Evolutionary conservation across 495 filamentous ascomycete species (phyloP), one percentile per base, ranked within the genome.

Genomic region (Corynascus novoguineensis): DNA sequence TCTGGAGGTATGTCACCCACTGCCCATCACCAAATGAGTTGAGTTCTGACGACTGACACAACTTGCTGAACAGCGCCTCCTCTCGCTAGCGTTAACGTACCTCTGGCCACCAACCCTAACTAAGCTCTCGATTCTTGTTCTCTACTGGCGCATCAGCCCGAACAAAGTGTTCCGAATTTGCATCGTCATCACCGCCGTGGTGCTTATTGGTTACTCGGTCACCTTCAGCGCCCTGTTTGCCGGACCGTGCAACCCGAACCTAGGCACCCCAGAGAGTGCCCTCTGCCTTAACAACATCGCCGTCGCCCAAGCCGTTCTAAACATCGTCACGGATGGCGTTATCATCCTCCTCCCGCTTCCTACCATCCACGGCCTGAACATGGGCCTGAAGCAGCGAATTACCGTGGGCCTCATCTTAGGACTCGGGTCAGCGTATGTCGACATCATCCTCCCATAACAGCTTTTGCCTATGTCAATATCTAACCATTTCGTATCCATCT

Each of bases 281-380:
- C 21, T 37, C 4, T 66, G 64, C 40, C 56, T 66, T 25, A 53
- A 58, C 25, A 59, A 63, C 37, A 53, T 66, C 27, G 64, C 64
- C 12, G 17, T 71, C n/a, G 58, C 71, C 25, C 66, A 74, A 45
- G 67, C 65, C 21, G 63, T 71, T 3, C 65, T 75, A 31, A 76
- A 74, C 57, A 71, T 76, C 57, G 44, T 64, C 41, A 72, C 71
- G 4, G 74, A 76, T 49, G 29, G 72, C 24, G 63, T 71, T 55
- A 59, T 76, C 24, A 72, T 76, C 48, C 22, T 69, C 12, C 53
- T 73, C 27, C 74, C 74, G 2, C 66, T 76, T 21, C 74, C 74
- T 14, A 60, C 65, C 10, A 60, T 76, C n/a, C 50, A 68, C 59
- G 50, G 46, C 28, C 61, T 76, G 12, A 61, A 67, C 21, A 47